Evolutionary conservation across 306 rosid species (phyloP), one percentile per base, ranked within the genome.

Genomic region (Rubus parviflorus): DNA sequence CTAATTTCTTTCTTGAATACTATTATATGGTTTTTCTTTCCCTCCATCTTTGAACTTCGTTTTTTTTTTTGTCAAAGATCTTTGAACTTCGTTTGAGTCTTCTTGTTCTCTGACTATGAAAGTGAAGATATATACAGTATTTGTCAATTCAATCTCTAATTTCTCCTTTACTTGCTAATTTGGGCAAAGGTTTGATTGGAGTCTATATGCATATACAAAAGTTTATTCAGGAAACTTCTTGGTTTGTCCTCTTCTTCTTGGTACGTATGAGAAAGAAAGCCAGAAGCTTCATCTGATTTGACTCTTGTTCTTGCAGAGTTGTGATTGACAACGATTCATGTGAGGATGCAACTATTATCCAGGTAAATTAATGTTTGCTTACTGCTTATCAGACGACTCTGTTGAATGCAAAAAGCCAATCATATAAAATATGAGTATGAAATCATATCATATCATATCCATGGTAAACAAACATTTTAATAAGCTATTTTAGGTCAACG

Each of bases 311-410:
- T 74, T 81, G 86, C 88, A 94, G 98, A 83, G 97, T 94, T 83
- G 97, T 94, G 81, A 90, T 94, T 72, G 97, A 94, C 71, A 92
- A 94, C 82, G 86, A 89, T 79, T 80, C 90, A 62, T 87, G 97
- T 46, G 81, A 86, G 83, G 88, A 88, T 78, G 91, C 97, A 51
- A 94, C 98, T 49, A 89, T 94, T 51, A 92, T 94, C 68, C 85
- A 86, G 97, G 98, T 92, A 74, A 68, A 51, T 68, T 25, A 35
- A 23, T 79, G 60, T 1, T 64, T 62, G 49, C 19, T 70, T 0
- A 5, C 7, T 62, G 49, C 22, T 75, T 56, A 43, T 77, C 67
- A 40, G 68, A 22, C 74, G 19, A 51, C 54, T 23, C 71, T 38
- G 66, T 74, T 68, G 58, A 61, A n/a, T 35, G 13, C 47, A 67